phyloP scores from a whole-genome alignment of 805 yeast genomes.

The Hyphopichia homilentoma region DNA sequence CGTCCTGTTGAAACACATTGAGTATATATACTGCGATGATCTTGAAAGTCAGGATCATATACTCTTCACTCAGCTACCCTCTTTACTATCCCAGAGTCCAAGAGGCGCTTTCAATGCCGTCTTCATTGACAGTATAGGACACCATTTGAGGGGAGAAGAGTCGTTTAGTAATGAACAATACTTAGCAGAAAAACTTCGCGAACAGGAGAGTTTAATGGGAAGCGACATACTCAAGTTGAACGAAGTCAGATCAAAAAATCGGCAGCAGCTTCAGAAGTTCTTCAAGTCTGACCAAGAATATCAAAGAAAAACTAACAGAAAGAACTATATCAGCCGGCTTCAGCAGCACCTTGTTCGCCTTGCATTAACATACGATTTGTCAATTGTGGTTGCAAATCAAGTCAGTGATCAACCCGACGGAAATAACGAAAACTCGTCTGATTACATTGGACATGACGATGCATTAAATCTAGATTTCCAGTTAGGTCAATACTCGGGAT shows the following conservation, averaged over 20 bases:
- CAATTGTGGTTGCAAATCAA: slow-evolving; percentile 75
- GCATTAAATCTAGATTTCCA: slow-evolving; percentile 57
- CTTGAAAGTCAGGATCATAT: slow-evolving; percentile 74
- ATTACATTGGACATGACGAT: slow-evolving; percentile 11
- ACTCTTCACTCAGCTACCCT: slow-evolving; percentile 64
- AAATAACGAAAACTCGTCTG: slow-evolving; percentile 4
- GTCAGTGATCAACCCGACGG: slow-evolving; percentile 58
- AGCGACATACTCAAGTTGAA: slow-evolving; percentile 8
- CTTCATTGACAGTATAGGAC: slow-evolving; percentile 79
- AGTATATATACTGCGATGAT: slow-evolving; percentile 59
- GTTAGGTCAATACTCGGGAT: slow-evolving; percentile 69
- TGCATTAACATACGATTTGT: slow-evolving; percentile 46
- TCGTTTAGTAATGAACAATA: slow-evolving; percentile 32
- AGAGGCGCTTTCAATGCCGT: slow-evolving; percentile 50
- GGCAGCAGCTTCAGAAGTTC: slow-evolving; percentile 16
- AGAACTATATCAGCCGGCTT: slow-evolving; percentile 38
- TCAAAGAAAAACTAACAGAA: slow-evolving; percentile 34
- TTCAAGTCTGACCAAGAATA: slow-evolving; percentile 19
- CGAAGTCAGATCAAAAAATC: slow-evolving; percentile 12
- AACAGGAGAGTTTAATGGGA: slow-evolving; percentile 13
- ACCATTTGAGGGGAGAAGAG: slow-evolving; percentile 66
- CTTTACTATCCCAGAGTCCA: slow-evolving; percentile 27
- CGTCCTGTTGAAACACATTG: slow-evolving; percentile 35
- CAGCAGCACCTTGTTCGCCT: slow-evolving; percentile 47
- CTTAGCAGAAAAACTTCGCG: slow-evolving; percentile 19